Base-by-base conservation (phyloP, 805 yeast genomes). In the Nakazawaea anatomiae region DNA sequence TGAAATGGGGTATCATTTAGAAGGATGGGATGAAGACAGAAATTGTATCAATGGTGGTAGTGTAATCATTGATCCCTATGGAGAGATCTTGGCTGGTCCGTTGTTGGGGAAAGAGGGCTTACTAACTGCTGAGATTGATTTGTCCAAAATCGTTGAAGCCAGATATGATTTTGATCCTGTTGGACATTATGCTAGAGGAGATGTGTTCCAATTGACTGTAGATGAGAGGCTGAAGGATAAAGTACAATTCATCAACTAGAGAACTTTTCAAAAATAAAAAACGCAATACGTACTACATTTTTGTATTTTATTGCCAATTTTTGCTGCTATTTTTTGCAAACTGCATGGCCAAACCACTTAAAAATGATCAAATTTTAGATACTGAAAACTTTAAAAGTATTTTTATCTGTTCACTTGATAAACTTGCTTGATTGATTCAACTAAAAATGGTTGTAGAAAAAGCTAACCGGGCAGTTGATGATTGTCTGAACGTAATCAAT, bases 171-270 rank as follows among this genome's bases (percentile, higher is more conserved):
- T 72, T 32, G 79, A 73, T 53, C 68, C 69, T 0, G 61, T 58
- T 12, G 79, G 79, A 8, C 79, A 74, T 54, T 74, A 74, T 55
- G 54, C 73, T 6, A 67, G 75, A 58, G 69, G 69, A 18, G 79
- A 74, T 50, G 69, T 74, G 18, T 73, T 73, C 65, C 64, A 66
- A 45, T 54, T 74, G 44, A 66, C 65, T 1, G 77, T 73, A 10
- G 67, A 73, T 51, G 77, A 72, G 56, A 58, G 61, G 41, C 53
- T 63, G 11, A 58, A 59, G 36, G 49, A 48, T 34, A 45, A 46
- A 29, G 52, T 46, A 4, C 35, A 42, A 12, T 46, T 46, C 34
- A 14, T 42, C 6, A 48, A 29, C 32, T 50, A 29, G 39, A 41
- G 4, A 11, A 7, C 11, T 8, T 32, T 32, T 32, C 35, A 9